Evolutionary conservation across 73 alveolate genomes (phyloP).

Genomic region (Blepharisma japonicum): DNA sequence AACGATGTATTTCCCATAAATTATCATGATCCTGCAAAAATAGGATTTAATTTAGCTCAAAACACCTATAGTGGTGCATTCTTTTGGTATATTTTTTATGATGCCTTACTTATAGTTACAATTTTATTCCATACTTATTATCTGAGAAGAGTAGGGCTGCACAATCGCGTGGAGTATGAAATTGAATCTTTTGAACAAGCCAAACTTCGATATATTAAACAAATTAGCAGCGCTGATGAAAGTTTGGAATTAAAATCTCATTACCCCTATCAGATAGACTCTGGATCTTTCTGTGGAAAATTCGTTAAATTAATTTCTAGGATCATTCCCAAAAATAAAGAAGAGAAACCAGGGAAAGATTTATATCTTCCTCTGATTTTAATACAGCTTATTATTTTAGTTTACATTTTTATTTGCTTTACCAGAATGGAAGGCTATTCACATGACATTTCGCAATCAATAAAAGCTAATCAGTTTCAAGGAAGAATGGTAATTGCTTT

Average conservation of each 20-base stretch:
- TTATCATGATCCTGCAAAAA: neutral
- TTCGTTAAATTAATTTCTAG: slow-evolving; percentile 40
- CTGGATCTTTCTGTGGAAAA: no score
- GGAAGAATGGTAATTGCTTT: slow-evolving; percentile 57
- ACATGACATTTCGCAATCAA: slow-evolving; percentile 26
- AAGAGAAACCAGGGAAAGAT: slow-evolving; percentile 89
- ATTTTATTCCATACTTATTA: neutral
- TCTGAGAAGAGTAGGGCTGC: slow-evolving; percentile 2
- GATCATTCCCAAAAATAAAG: slow-evolving; percentile 74
- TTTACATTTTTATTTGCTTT: slow-evolving; percentile 74
- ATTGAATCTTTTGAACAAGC: neutral
- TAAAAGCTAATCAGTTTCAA: slow-evolving; percentile 46
- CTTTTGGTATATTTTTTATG: neutral
- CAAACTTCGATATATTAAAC: no score
- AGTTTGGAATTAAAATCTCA: no score
- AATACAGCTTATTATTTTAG: slow-evolving; percentile 55
- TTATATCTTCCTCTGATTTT: slow-evolving; percentile 60
- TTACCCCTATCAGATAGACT: no score
- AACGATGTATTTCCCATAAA: neutral
- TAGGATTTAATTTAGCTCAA: neutral
- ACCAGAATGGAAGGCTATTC: slow-evolving; percentile 79
- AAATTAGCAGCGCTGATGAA: no score
- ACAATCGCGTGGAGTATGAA: neutral
- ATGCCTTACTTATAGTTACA: neutral
- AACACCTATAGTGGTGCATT: neutral